Conservation (phyloP, 331 rosid species). For the Stylosanthes scabra region DNA sequence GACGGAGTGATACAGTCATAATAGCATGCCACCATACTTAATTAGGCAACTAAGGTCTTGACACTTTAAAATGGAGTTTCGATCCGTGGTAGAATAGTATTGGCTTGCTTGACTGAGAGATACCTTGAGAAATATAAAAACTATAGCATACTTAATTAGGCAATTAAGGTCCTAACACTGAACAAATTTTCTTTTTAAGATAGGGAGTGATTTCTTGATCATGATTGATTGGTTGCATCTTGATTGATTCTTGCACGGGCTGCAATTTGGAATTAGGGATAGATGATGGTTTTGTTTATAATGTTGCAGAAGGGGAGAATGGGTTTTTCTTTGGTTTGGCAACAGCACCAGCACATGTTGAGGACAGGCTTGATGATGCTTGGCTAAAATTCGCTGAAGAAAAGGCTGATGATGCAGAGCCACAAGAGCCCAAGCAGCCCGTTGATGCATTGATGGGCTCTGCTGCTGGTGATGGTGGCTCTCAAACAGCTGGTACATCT, state of each 20-base stretch:
- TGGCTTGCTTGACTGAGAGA: too few relatives aligned
- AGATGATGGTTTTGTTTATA: too few relatives aligned
- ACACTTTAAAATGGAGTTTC: too few relatives aligned
- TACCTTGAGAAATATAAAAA: too few relatives aligned
- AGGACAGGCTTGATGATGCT: conserved; percentile 88
- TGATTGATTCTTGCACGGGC: not conserved
- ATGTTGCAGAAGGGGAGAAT: conserved; percentile 61
- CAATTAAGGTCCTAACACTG: too few relatives aligned
- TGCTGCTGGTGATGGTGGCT: conserved; percentile 82
- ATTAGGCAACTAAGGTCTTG: too few relatives aligned
- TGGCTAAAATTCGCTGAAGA: conserved; percentile 93
- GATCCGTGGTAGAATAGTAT: too few relatives aligned
- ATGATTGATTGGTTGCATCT: not conserved
- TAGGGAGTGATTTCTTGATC: too few relatives aligned
- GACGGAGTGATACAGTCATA: too few relatives aligned
- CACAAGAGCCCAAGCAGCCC: conserved; percentile 38
- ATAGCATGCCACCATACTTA: too few relatives aligned
- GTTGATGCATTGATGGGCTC: conserved; percentile 71
- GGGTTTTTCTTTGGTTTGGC: conserved; percentile 93
- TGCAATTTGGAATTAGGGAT: not conserved
- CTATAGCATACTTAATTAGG: too few relatives aligned
- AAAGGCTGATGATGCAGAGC: conserved; percentile 44
- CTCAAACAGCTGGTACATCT: conserved; percentile 57
- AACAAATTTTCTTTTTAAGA: too few relatives aligned
- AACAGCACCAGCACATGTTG: conserved; percentile 98